phyloP scores from a whole-genome alignment of 1,284 basidiomycete species.

The Hemileia vastatrix region DNA sequence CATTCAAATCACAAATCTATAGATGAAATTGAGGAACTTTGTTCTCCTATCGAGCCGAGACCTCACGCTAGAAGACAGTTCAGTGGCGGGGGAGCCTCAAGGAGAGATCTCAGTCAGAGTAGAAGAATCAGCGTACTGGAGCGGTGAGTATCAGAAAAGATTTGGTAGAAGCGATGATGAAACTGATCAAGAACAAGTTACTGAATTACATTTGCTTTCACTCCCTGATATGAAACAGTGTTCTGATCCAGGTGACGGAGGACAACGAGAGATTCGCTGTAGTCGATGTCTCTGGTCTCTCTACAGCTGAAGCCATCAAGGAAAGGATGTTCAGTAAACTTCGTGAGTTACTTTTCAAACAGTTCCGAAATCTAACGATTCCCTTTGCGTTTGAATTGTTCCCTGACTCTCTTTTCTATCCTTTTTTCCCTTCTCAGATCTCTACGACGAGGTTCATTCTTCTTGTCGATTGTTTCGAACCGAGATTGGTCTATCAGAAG shows the following conservation, averaged over 20 bases:
- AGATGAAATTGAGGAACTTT: no score
- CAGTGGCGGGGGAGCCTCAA: no score
- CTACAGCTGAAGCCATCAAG: constrained; percentile 38
- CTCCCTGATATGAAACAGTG: constrained; percentile 17
- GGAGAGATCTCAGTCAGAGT: no score
- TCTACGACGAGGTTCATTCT: constrained; percentile 5
- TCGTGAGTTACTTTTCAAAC: constrained; percentile 21
- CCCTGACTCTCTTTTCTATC: not conserved
- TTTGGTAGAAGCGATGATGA: no score
- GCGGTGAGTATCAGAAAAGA: not conserved
- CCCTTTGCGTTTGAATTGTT: constrained; percentile 26
- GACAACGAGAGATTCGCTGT: constrained; percentile 44
- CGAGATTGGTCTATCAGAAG: constrained; percentile 38
- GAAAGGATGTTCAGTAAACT: constrained; percentile 39
- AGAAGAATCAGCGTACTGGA: no score
- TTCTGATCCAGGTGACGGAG: constrained; percentile 41
- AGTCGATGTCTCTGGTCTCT: constrained; percentile 39
- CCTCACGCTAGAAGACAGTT: no score
- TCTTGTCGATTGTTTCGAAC: constrained; percentile 32
- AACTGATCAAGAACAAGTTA: no score
- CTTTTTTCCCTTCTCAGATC: not conserved
- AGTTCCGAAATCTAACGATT: constrained; percentile 26
- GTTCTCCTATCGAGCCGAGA: no score
- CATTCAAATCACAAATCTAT: no score
- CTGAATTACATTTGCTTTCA: no score